Base-by-base conservation (phyloP, 331 rosid species). In the Cydonia oblonga region DNA sequence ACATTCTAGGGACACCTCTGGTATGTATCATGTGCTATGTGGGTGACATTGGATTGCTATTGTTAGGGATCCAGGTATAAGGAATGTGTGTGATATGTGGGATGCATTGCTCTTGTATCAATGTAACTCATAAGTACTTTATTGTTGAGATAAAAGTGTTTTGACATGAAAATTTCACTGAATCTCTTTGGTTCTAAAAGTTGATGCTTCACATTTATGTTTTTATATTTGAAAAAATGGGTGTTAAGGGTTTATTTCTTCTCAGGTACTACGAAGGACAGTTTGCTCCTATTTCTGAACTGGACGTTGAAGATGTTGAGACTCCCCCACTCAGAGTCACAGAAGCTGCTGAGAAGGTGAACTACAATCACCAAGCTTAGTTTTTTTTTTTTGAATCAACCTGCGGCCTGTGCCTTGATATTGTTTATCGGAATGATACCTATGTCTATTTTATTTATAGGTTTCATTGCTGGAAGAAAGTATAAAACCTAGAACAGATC, bases 251-350 rank as follows among this genome's bases (percentile, higher is more conserved):
- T 68, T 58, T 42, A 12, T 19, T 75, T 71, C 33, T 32, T 52
- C 77, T 68, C 89, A 93, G 98, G 84, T 93, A 93, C 86, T 93
- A 81, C 70, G 97, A 86, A 88, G 98, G 98, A 68, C 92, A 85
- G 72, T 86, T 93, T 59, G 81, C 92, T 53, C 79, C 96, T 65
- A 86, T 93, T 54, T 87, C 97, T 73, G 97, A 93, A 80, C 80
- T 64, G 67, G 96, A 89, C 69, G 77, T 81, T 40, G 87, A 86
- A 76, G 83, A 82, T 73, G 81, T 38, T 72, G 84, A 85, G 60
- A 54, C 77, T 46, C 81, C 83, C 33, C 88, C 12, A 64, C 75
- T 80, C 80, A 85, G 81, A 56, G 87, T 93, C 68, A 83, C 84
- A 25, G 98, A 93, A 84, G 97, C 96, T 76, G 98, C 98, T 5